Base-by-base conservation (phyloP, 352 stramenopile species). In the Globisporangium cylindrosporum region DNA sequence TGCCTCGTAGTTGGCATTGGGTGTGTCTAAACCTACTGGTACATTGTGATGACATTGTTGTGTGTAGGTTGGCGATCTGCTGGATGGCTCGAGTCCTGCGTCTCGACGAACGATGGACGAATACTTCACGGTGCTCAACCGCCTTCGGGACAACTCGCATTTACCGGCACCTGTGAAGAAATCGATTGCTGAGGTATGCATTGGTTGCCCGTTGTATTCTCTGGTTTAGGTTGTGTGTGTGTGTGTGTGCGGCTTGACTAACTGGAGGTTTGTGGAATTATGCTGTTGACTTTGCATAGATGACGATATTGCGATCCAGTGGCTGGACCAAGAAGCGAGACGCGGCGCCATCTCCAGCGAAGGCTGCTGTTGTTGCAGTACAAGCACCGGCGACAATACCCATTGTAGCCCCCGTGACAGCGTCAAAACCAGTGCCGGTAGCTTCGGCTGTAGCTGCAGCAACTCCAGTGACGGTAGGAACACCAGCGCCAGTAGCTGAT, bases 31-130 rank as follows among this genome's bases (percentile, higher is more conserved):
- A 18, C 24, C n/a, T 7, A 20, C 53, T 15, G 22, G 43, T 43
- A n/a, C 18, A n/a, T 41, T 38, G 59, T 20, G 8, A 49, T 10
- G 5, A 49, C 43, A 6, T 3, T 49, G 43, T 49, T 49, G 43
- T 49, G 43, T 69, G 2, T 61, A 93, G 84, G 81, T 94, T 34
- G 86, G 86, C 22, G 86, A 94, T 72, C 69, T 94, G 49, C 76
- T 94, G 32, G 86, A 94, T 58, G 84, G 86, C 8, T 94, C 85
- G 15, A 93, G 84, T 71, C 86, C 86, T n/a, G 86, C 86, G 20
- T 94, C 86, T 25, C 71, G 86, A 41, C 75, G 84, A 75, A 94
- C 81, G 20, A 92, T 92, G 86, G 86, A 94, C 64, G 86, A 94
- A 49, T 94, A 94, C 68, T 92, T 94, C 54, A 76, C 80, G 34